phyloP scores from a whole-genome alignment of 257 asterid species.

The Solanum arcanum region DNA sequence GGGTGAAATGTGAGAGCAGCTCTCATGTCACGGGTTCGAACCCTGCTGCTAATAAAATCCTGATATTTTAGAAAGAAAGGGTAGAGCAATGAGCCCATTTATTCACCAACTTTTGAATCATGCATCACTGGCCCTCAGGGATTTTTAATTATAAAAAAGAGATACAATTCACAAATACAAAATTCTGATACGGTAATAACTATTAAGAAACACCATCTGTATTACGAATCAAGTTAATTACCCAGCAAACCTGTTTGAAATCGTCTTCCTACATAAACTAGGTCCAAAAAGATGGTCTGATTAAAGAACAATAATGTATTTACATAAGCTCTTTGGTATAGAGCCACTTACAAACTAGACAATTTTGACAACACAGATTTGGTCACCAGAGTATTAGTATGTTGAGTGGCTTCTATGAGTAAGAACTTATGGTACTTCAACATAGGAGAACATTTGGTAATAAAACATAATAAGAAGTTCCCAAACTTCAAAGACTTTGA shows the following conservation, averaged over 20 bases:
- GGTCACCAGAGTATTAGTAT: conserved; percentile 48
- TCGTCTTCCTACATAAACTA: background rate
- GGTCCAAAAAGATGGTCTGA: background rate
- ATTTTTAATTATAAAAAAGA: background rate
- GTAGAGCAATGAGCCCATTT: background rate
- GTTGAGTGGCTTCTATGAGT: conserved; percentile 41
- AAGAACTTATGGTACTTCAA: conserved; percentile 41
- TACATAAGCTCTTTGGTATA: background rate
- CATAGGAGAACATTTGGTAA: conserved; percentile 47
- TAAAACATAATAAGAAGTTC: conserved; percentile 56
- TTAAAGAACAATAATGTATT: background rate
- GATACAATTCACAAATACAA: background rate
- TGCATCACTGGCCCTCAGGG: background rate
- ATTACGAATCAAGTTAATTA: background rate
- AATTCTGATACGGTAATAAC: background rate
- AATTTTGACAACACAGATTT: conserved; percentile 57
- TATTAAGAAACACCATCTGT: background rate
- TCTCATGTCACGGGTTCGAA: background rate
- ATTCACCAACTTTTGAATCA: background rate
- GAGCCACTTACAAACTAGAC: conserved; percentile 19
- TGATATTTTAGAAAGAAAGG: background rate
- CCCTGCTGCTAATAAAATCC: background rate
- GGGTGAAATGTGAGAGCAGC: background rate
- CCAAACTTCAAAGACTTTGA: conserved; percentile 60
- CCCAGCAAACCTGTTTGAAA: background rate